Conservation (phyloP, 306 rosid genomes). For the Vicia villosa region DNA sequence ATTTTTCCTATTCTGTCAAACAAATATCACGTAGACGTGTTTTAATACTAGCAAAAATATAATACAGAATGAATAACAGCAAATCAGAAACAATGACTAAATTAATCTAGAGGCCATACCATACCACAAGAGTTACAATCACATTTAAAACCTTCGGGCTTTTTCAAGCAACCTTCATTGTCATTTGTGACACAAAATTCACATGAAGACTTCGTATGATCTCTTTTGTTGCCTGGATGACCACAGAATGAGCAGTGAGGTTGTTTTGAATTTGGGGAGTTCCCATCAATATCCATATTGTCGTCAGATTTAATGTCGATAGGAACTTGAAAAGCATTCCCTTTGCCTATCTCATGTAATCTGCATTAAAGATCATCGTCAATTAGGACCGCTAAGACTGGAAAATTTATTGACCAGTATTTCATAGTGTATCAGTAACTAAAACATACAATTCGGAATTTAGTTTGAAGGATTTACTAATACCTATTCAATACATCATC, state of each 20-base stretch:
- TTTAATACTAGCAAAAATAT: not conserved
- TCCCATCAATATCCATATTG: conserved; percentile 44
- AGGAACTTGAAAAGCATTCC: conserved; percentile 47
- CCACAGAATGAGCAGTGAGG: conserved; percentile 92
- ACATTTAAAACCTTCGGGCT: conserved; percentile 74
- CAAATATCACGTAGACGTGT: conserved; percentile 9
- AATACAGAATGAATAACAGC: conserved; percentile 7
- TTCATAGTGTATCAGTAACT: not conserved
- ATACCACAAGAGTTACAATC: conserved; percentile 67
- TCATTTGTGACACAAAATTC: conserved; percentile 50
- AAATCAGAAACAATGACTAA: not conserved
- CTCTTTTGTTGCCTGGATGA: conserved; percentile 82
- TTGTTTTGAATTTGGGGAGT: conserved; percentile 49
- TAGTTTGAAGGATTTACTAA: conserved; percentile 7
- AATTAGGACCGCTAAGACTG: conserved; percentile 13
- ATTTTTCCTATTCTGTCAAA: conserved; percentile 66
- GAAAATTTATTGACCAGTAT: not conserved
- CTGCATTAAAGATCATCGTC: conserved; percentile 51
- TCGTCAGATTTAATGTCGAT: conserved; percentile 39
- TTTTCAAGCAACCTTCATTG: conserved; percentile 68
- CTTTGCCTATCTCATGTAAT: conserved; percentile 71
- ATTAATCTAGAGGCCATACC: conserved; percentile 45
- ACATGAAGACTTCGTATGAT: conserved; percentile 64
- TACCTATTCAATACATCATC: conserved; percentile 81
- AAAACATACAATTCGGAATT: not conserved